Evolutionary conservation across 2,329 filamentous ascomycete genomes (phyloP), one percentile per base, ranked within the genome.

Genomic region (Pseudocercospora fijiensis): DNA sequence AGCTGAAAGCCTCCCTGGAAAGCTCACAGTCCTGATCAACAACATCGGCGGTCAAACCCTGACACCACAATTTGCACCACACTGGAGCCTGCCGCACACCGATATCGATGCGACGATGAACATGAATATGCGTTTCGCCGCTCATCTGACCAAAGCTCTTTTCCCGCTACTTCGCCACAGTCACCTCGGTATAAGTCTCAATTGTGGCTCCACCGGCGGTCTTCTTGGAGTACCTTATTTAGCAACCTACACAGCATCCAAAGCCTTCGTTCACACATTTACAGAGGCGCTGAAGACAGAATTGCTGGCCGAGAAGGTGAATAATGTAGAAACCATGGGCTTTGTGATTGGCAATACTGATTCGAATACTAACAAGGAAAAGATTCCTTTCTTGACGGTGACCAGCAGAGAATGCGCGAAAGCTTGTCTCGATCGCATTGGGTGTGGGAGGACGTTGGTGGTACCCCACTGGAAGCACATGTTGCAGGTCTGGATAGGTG

Each of bases 21-120:
- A 80, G 63, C 70, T 86, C 52, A 82, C 79, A 0, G 73, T 86
- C 1, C 72, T 86, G 33, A 74, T 86, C 68, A 86, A 86, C 74
- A 86, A 86, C 70, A 80, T 83, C 0, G 83, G 83, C 16, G 80
- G 80, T 1, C 52, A 57, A 33, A 52, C 47, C 5, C 22, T 43
- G 1, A 57, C 6, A 20, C 60, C 57, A 5, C 33, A 45, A 22
- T 33, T 45, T 24, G 22, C 43, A 2, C 20, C 53, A 3, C 33
- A 33, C 10, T 33, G 43, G 51, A n/a, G 33, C 3, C 7, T 57
- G 30, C 20, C 30, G 11, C 49, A 45, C n/a, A 18, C 30, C 0
- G 73, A 80, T 27, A 72, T 83, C 64, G 75, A 80, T 62, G 64
- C 62, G 24, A 77, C 78, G 13, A 72, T 84, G 56, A 77, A 76